phyloP scores from a whole-genome alignment of 257 asterid genomes.

The Nicotiana sylvestris region DNA sequence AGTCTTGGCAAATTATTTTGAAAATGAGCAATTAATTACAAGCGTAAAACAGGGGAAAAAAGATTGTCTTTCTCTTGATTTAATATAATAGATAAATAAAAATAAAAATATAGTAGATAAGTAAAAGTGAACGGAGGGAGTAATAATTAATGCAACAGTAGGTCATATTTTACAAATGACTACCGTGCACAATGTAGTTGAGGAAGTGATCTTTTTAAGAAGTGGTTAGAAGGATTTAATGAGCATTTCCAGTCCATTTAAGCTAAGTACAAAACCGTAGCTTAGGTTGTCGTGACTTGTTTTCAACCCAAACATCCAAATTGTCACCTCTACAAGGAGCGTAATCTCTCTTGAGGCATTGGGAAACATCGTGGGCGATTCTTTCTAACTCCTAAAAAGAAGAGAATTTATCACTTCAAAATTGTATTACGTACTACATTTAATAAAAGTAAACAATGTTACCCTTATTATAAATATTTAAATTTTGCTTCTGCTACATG shows the following conservation, averaged over 20 bases:
- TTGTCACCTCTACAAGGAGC: neutral
- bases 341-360: neutral
- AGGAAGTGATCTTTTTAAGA: neutral
- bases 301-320: neutral
- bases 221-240: neutral
- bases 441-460: too few relatives aligned
- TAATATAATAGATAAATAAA: too few relatives aligned
- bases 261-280: too few relatives aligned
- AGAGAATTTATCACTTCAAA: neutral
- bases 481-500: neutral
- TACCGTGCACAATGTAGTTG: neutral
- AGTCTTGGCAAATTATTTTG: too few relatives aligned
- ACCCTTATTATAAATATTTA: too few relatives aligned
- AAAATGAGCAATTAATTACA: too few relatives aligned
- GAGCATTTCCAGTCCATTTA: neutral
- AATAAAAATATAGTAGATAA: too few relatives aligned
- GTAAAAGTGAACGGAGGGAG: too few relatives aligned
- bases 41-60: too few relatives aligned
- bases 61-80: too few relatives aligned
- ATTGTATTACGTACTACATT: neutral
- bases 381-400: neutral
- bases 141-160: neutral
- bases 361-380: neutral
- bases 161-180: neutral
- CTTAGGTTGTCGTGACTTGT: neutral